phyloP scores from a whole-genome alignment of 495 filamentous ascomycete genomes.

The Talaromyces wortmannii region DNA sequence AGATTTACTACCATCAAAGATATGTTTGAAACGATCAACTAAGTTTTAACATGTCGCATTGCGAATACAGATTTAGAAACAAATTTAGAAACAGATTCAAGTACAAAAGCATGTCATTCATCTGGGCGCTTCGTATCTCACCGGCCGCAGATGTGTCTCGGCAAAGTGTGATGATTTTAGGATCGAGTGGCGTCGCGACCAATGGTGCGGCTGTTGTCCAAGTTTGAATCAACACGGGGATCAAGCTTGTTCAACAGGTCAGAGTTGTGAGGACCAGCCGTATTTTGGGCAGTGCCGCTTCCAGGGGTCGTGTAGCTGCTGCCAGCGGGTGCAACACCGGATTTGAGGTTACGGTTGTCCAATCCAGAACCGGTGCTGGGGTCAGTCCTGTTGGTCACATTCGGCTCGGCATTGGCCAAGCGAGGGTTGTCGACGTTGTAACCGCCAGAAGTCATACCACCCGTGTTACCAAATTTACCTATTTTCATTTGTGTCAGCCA shows the following conservation, averaged over 20 bases:
- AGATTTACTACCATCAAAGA: too few species aligned
- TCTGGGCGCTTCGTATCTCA: too few species aligned
- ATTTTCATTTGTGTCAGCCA: not conserved
- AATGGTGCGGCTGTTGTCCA: constrained; percentile 5
- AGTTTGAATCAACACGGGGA: constrained; percentile 40
- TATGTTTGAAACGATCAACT: too few species aligned
- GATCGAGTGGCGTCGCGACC: constrained; percentile 5
- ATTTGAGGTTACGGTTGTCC: constrained; percentile 31
- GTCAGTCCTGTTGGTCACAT: constrained; percentile 34
- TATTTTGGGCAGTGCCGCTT: constrained; percentile 12
- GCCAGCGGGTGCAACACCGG: constrained; percentile 18
- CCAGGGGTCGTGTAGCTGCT: constrained; percentile 26
- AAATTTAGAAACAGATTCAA: too few species aligned
- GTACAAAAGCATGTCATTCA: too few species aligned
- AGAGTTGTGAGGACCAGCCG: constrained; percentile 35
- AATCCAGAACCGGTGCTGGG: constrained; percentile 41
- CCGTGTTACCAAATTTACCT: not conserved
- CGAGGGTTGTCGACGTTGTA: constrained; percentile 8
- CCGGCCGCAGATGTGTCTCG: not conserved
- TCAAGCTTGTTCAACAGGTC: constrained; percentile 42
- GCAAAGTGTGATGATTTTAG: not conserved
- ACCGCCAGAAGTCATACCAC: not conserved
- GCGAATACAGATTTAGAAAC: too few species aligned
- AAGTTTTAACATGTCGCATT: too few species aligned
- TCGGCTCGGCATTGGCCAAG: constrained; percentile 16